Evolutionary conservation across 768 basidiomycete genomes (phyloP), one percentile per base, ranked within the genome.

Genomic region (Lyophyllum shimeji): DNA sequence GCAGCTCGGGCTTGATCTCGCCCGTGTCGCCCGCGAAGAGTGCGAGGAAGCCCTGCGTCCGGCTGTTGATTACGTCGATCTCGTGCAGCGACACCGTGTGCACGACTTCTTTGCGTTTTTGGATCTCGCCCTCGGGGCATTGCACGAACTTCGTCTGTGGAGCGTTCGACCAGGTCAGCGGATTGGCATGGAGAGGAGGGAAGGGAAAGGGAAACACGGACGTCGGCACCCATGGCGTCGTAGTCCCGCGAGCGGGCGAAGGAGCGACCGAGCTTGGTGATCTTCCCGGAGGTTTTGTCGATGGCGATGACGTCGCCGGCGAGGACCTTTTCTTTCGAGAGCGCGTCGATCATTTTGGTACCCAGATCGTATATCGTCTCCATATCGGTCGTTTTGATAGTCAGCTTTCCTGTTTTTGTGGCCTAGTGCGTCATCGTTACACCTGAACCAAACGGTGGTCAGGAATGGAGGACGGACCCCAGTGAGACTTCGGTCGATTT

Each of bases 351-450:
- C 97, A 99, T 98, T 81, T 98, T 99, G 48, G 88, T 93, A 11
- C 97, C 97, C 27, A 98, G 82, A 73, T 99, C 97, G 69, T 99
- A 99, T 29, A 99, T 89, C 4, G 97, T 98, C 76, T 98, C 97
- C 97, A 99, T 98, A 70, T 98, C 96, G 2, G 95, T 97, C 13
- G 94, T 96, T 74, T 98, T 98, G 65, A 99, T 90, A 0, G 97
- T 98, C 57, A 98, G 71, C 69, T 97, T 95, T 2, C 96, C 97
- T 1, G 97, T 98, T 75, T 98, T 98, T 3, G 95, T 97, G 0
- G 95, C 93, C 95, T 97, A 63, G 34, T 40, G 7, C 33, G 27
- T 51, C 6, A 15, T 55, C 25, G 46, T 50, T 42, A 24, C 53
- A 55, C 45, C 20, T 48, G 49, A 39, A 24, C 50, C 15, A 39